These are phyloP conservation scores for Inonotus obliquus DNA, from an alignment of 1,284 basidiomycete genomes.

Conservation along the genomic window DNA sequence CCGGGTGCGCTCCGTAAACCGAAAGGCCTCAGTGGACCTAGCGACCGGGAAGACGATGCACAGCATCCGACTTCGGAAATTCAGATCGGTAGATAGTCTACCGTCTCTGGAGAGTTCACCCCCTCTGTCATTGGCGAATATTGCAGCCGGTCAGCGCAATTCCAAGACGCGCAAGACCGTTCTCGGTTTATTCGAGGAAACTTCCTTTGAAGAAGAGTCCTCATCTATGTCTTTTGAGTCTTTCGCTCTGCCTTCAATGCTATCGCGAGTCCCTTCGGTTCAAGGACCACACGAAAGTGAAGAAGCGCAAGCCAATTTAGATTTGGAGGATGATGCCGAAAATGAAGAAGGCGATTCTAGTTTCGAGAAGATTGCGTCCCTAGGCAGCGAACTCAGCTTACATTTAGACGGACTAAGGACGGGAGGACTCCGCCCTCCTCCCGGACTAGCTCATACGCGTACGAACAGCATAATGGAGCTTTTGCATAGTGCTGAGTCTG, in stretches of 20 bases:
- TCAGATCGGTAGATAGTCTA: conserved; percentile 11
- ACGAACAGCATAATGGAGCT: conserved; percentile 50
- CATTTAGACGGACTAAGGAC: conserved; percentile 25
- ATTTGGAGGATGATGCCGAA: not conserved
- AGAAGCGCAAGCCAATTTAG: too few relatives aligned
- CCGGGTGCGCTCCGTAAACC: conserved; percentile 6
- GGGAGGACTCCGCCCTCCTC: conserved; percentile 38
- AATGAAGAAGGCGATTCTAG: conserved; percentile 21
- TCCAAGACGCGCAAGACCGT: conserved; percentile 47
- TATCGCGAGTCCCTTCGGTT: not conserved
- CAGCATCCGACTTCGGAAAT: conserved; percentile 8
- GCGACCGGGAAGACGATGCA: not conserved
- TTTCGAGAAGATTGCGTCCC: conserved; percentile 29
- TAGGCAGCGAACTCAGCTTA: conserved; percentile 51
- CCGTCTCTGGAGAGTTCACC: not conserved
- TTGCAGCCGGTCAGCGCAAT: conserved; percentile 21
- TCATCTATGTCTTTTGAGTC: conserved; percentile 1
- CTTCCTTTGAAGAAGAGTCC: too few relatives aligned
- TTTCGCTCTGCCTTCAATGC: conserved; percentile 4
- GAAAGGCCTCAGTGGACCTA: conserved; percentile 13
- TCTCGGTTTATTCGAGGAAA: conserved; percentile 57
- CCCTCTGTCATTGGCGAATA: not conserved
- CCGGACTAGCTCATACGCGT: conserved; percentile 37
- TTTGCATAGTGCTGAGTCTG: conserved; percentile 21
- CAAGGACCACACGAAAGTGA: not conserved